Evolutionary conservation across 208 protist genomes (phyloP).

Genomic region (Lotmaria passim): DNA sequence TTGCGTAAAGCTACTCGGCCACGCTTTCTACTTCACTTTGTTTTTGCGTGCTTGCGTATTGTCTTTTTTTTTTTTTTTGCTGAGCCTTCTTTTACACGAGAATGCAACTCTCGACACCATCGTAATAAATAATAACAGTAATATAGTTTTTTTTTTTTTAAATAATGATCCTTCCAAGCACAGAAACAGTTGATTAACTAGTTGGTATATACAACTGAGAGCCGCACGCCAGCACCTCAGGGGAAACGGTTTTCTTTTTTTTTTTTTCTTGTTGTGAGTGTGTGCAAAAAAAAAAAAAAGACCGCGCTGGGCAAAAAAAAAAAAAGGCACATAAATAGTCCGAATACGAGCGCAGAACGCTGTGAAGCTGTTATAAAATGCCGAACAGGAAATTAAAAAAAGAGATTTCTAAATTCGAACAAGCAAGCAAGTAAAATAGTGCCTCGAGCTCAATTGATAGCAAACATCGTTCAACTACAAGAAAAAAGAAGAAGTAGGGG

Average conservation of each 20-base stretch:
- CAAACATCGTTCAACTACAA: no score
- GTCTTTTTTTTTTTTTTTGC: background rate
- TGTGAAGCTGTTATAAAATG: no score
- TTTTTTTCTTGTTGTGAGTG: background rate
- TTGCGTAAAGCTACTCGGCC: no score
- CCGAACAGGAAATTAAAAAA: no score
- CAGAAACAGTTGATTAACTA: background rate
- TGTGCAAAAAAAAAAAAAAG: no score
- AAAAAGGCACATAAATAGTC: no score
- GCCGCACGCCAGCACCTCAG: background rate
- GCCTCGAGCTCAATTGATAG: no score
- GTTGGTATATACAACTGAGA: background rate
- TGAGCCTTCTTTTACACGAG: background rate
- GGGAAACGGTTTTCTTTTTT: background rate
- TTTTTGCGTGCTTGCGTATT: background rate
- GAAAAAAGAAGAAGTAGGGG: no score
- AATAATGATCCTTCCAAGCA: background rate
- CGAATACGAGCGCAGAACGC: no score
- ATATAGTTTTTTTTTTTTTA: background rate
- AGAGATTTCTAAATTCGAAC: no score
- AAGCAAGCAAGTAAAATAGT: no score
- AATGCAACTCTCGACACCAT: background rate
- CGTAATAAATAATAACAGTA: background rate
- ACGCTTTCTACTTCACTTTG: background rate
- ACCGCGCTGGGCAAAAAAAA: no score